A percentile compares a stretch with the other conserved stretches of the same genome.
These are phyloP conservation scores for Rhizomucor miehei DNA, from an alignment of 371 early-diverging fungal species.

Conservation along the genomic window DNA sequence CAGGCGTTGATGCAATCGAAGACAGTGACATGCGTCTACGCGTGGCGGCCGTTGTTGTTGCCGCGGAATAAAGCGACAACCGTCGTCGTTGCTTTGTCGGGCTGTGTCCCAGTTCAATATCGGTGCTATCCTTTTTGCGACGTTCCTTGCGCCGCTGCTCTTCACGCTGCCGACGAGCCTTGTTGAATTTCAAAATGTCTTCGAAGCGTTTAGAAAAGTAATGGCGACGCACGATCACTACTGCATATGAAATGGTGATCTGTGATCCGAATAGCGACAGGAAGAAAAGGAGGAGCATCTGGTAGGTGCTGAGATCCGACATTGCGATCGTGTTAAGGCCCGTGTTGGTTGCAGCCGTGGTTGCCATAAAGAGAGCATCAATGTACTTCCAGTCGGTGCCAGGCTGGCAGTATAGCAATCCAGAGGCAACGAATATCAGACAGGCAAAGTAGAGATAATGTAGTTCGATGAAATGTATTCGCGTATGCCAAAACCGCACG, in stretches of 20 bases:
- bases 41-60: not conserved
- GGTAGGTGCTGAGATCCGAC: slow-evolving; percentile 26
- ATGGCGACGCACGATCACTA: slow-evolving; percentile 33
- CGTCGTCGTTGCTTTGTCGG: not conserved
- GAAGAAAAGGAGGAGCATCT: slow-evolving; percentile 30
- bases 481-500: slow-evolving; percentile 25
- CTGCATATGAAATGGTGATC: slow-evolving; percentile 29
- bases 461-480: slow-evolving; percentile 40
- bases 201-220: slow-evolving; percentile 51
- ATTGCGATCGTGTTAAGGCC: slow-evolving; percentile 38
- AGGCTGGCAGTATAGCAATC: slow-evolving; percentile 33
- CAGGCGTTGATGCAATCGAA: slow-evolving; percentile 21
- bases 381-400: slow-evolving; percentile 34
- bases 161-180: slow-evolving; percentile 27
- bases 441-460: slow-evolving; percentile 41
- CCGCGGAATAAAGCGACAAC: not conserved
- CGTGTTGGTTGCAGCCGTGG: slow-evolving; percentile 34
- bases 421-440: slow-evolving; percentile 28
- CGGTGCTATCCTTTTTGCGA: slow-evolving; percentile 2
- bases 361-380: slow-evolving; percentile 44
- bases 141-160: slow-evolving; percentile 22
- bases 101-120: slow-evolving; percentile 16
- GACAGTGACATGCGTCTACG: slow-evolving; percentile 21
- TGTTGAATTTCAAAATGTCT: slow-evolving; percentile 39
- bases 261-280: slow-evolving; percentile 33